These are phyloP conservation scores for Termitomyces sp. DNA, from an alignment of 768 basidiomycete species.

Conservation along the genomic window DNA sequence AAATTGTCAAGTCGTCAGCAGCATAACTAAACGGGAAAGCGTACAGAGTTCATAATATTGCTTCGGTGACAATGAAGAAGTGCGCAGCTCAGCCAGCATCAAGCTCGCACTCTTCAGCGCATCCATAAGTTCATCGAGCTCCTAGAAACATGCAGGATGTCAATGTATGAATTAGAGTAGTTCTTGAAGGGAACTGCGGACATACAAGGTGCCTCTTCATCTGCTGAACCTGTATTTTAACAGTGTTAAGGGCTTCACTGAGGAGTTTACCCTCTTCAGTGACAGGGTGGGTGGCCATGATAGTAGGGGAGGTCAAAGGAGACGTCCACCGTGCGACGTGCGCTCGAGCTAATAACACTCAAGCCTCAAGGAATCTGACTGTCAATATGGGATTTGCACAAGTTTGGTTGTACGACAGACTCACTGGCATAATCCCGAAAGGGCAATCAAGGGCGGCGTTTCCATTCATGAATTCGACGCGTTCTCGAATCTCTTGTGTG, in stretches of 20 bases:
- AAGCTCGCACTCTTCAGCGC: conserved; percentile 95
- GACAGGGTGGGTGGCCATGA: conserved; percentile 37
- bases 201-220: conserved; percentile 91
- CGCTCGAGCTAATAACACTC: background rate
- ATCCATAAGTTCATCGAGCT: conserved; percentile 97
- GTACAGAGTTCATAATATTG: conserved; percentile 98
- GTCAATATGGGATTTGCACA: conserved; percentile 7
- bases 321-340: conserved; percentile 12
- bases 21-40: conserved; percentile 23
- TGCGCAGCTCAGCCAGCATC: conserved; percentile 95
- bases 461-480: background rate
- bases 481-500: background rate
- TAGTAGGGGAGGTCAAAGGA: conserved; percentile 6
- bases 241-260: conserved; percentile 80
- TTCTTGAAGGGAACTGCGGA: conserved; percentile 14
- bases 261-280: conserved; percentile 81
- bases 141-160: conserved; percentile 43
- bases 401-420: background rate
- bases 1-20: conserved; percentile 2
- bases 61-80: conserved; percentile 90
- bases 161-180: conserved; percentile 3
- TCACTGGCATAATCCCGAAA: background rate
- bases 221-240: conserved; percentile 90
- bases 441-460: background rate
- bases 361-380: background rate